A percentile compares a stretch with the other conserved stretches of the same genome.
phyloP scores from a whole-genome alignment of 306 rosid genomes.

The Acacia acuminata region DNA sequence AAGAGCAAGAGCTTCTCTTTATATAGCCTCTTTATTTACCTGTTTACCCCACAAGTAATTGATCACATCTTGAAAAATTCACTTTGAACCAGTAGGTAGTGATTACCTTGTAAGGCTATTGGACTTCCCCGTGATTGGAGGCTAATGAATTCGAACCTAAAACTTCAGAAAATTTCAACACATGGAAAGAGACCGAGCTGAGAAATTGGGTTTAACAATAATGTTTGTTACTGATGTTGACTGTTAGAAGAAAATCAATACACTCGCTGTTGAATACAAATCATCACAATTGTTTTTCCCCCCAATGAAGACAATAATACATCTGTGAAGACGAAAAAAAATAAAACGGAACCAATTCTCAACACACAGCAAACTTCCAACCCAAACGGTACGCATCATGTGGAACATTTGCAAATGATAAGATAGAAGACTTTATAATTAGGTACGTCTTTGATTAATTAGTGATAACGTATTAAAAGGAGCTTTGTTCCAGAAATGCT shows the following conservation, averaged over 20 bases:
- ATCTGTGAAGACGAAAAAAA: background rate
- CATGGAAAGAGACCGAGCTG: background rate
- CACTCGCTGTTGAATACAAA: background rate
- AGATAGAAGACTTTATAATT: background rate
- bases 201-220: background rate
- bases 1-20: constrained; percentile 20
- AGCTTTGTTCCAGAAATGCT: background rate
- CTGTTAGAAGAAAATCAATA: background rate
- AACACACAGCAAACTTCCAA: background rate
- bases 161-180: background rate
- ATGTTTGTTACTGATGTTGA: background rate
- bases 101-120: no score
- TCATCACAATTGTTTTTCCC: background rate
- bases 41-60: background rate
- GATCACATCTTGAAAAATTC: background rate
- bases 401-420: constrained; percentile 1
- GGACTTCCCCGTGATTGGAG: background rate
- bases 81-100: no score
- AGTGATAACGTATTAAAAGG: background rate
- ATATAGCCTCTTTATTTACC: constrained; percentile 46
- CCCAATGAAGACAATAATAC: background rate
- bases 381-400: background rate
- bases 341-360: background rate
- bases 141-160: background rate
- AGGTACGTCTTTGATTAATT: background rate